Conservation (phyloP, 2,329 filamentous ascomycete species). For the Claviceps capensis region DNA sequence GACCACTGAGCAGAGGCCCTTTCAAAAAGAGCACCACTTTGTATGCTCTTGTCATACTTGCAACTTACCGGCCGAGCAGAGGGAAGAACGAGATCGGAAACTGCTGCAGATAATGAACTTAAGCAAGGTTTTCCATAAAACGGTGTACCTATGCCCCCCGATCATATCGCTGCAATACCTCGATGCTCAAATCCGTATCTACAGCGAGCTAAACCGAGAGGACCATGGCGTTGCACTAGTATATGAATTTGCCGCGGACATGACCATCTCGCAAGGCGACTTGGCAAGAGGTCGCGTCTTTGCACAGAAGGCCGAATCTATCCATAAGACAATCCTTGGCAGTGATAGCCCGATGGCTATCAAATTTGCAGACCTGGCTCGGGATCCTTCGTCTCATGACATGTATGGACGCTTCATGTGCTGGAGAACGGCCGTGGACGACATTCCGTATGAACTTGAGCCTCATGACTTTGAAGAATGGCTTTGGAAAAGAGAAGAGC, state of each 20-base stretch:
- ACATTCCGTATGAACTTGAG: background rate
- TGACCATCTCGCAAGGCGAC: background rate
- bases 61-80: background rate
- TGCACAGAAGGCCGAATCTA: background rate
- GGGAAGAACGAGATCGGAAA: background rate
- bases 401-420: background rate
- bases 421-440: background rate
- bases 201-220: background rate
- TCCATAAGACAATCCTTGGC: background rate
- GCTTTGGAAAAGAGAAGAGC: background rate
- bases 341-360: background rate
- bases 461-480: background rate
- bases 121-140: too few relatives aligned
- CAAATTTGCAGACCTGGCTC: background rate
- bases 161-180: background rate
- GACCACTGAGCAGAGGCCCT: background rate
- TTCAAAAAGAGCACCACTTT: background rate
- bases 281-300: background rate
- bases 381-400: too few relatives aligned
- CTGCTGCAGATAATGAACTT: too few relatives aligned
- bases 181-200: background rate
- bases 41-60: background rate
- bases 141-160: too few relatives aligned
- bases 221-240: too few relatives aligned
- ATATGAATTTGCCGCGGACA: too few relatives aligned